Evolutionary conservation across 2,329 filamentous ascomycete genomes (phyloP).

Genomic region (Penicillium sp.): DNA sequence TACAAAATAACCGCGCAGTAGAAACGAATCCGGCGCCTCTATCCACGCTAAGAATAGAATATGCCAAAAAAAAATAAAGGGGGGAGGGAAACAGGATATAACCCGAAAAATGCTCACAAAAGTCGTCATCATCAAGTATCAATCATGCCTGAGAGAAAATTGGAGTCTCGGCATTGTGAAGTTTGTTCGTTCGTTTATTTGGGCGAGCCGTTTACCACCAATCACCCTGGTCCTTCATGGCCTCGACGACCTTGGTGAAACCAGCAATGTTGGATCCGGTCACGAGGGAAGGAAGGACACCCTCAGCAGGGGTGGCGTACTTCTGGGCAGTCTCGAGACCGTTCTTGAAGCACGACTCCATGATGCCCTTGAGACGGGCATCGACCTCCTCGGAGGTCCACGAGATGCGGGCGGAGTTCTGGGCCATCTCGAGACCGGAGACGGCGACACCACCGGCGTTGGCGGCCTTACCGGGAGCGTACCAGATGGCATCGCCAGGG

Average conservation of each 20-base stretch:
- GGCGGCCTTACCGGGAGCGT: conserved; percentile 94
- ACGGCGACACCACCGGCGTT: conserved; percentile 98
- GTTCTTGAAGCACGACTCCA: conserved; percentile 91
- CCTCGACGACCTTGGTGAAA: conserved; percentile 92
- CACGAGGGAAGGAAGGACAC: conserved; percentile 85
- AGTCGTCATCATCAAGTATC: conserved; percentile 24
- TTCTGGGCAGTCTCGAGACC: conserved; percentile 87
- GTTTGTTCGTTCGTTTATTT: background rate
- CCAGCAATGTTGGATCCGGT: conserved; percentile 97
- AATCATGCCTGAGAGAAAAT: conserved; percentile 11
- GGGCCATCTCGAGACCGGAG: conserved; percentile 97
- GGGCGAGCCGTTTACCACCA: conserved; percentile 66
- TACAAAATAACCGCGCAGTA: background rate
- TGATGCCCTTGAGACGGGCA: conserved; percentile 86
- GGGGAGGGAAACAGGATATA: background rate
- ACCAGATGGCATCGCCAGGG: conserved; percentile 83
- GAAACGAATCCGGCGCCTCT: conserved; percentile 39
- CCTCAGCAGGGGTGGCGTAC: conserved; percentile 79
- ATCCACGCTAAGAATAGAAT: conserved; percentile 29
- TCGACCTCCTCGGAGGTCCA: conserved; percentile 94
- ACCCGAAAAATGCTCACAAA: conserved; percentile 20
- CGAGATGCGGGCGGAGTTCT: conserved; percentile 85
- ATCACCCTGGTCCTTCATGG: conserved; percentile 96
- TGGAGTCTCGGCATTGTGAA: background rate
- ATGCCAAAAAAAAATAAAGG: background rate